phyloP scores from a whole-genome alignment of 2,329 filamentous ascomycete species.

The Xylariaceae sp. region DNA sequence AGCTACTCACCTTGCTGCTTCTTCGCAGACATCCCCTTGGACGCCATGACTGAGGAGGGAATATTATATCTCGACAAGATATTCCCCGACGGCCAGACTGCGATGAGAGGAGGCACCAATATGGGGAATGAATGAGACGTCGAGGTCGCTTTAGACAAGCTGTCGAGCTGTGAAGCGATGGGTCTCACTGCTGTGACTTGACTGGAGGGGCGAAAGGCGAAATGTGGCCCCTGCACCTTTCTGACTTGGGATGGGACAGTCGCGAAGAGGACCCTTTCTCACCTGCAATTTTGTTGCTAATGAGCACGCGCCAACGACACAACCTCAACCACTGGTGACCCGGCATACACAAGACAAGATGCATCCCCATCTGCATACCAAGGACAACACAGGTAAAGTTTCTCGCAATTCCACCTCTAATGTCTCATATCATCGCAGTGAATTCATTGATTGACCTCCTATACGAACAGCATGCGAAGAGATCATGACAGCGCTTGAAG shows the following conservation, averaged over 20 bases:
- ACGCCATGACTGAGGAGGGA: slow-evolving; percentile 38
- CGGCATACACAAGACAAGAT: slow-evolving; percentile 48
- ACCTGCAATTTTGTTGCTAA: slow-evolving; percentile 1
- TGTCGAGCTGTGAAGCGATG: slow-evolving; percentile 1
- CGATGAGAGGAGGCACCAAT: neutral
- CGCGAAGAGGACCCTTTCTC: neutral
- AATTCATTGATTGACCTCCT: neutral
- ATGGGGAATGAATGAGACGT: slow-evolving; percentile 7
- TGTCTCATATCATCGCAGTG: neutral
- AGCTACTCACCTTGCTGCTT: slow-evolving; percentile 65
- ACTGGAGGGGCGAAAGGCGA: slow-evolving; percentile 21
- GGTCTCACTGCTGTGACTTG: slow-evolving; percentile 1
- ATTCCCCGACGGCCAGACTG: neutral
- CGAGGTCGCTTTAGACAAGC: slow-evolving; percentile 1
- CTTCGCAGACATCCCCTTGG: slow-evolving; percentile 55
- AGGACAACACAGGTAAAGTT: slow-evolving; percentile 74
- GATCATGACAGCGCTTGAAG: slow-evolving; percentile 87
- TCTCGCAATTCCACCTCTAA: neutral
- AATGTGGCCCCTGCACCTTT: slow-evolving; percentile 25
- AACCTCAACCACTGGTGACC: slow-evolving; percentile 1
- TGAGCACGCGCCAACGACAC: slow-evolving; percentile 3
- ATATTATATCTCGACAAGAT: neutral
- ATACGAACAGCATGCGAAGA: slow-evolving; percentile 75
- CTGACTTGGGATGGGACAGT: slow-evolving; percentile 6
- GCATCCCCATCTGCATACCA: slow-evolving; percentile 97